Evolutionary conservation across 106 monocot species (phyloP).

Genomic region (Acanthochlamys bracteata): DNA sequence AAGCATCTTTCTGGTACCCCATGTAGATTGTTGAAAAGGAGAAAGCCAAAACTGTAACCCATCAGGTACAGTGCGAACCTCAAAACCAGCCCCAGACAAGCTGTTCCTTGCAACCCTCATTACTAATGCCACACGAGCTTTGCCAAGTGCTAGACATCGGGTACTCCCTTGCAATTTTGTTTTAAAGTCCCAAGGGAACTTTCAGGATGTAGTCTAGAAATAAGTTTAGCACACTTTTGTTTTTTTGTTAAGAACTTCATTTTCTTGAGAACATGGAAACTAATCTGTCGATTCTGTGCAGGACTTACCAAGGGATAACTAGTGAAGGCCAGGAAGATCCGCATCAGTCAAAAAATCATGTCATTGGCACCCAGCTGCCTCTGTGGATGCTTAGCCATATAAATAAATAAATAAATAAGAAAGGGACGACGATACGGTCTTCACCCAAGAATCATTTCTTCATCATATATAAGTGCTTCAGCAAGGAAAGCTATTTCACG

Average conservation of each 20-base stretch:
- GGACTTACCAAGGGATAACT: background rate
- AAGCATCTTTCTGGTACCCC: background rate
- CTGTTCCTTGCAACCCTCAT: slow-evolving; percentile 2
- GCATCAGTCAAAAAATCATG: background rate
- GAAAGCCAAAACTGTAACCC: background rate
- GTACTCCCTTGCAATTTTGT: background rate
- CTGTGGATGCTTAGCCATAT: slow-evolving; percentile 6
- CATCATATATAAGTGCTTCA: background rate
- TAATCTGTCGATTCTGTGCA: background rate
- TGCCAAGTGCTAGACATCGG: background rate
- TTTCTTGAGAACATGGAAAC: background rate
- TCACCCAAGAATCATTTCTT: background rate
- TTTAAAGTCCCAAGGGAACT: background rate
- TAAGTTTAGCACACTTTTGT: too few species aligned
- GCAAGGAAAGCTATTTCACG: too few species aligned
- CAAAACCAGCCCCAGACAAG: slow-evolving; percentile 5
- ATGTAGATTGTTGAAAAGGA: slow-evolving; percentile 2
- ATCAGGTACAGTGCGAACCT: slow-evolving; percentile 6
- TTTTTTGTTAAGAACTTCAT: background rate
- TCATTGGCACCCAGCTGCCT: background rate
- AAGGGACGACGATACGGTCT: background rate
- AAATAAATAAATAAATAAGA: background rate
- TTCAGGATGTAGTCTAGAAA: background rate
- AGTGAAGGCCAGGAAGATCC: slow-evolving; percentile 1
- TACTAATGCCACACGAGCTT: background rate